Evolutionary conservation across 768 basidiomycete genomes (phyloP).

Genomic region (Hysterangium stoloniferum): DNA sequence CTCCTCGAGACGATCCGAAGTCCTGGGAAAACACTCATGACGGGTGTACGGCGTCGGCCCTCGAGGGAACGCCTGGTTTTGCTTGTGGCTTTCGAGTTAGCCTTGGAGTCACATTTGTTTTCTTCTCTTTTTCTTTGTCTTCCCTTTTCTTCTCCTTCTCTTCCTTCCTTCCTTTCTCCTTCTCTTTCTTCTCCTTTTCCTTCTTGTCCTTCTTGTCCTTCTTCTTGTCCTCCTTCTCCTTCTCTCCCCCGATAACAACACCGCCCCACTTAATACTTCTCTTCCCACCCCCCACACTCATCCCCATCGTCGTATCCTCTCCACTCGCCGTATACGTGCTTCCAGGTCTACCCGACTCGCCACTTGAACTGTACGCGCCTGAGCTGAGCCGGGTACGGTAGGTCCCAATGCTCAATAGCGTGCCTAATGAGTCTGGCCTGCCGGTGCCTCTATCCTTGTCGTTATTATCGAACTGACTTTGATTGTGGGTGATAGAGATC

Average conservation of each 20-base stretch:
- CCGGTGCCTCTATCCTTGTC: too few relatives aligned
- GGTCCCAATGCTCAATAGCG: conserved; percentile 1
- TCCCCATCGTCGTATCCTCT: conserved; percentile 31
- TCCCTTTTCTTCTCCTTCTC: conserved; percentile 1
- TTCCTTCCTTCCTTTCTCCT: neutral
- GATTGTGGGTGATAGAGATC: too few relatives aligned
- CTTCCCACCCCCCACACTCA: too few relatives aligned
- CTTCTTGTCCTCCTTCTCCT: conserved; percentile 19
- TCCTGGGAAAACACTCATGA: conserved; percentile 56
- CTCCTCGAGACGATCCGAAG: too few relatives aligned
- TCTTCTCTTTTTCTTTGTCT: conserved; percentile 17
- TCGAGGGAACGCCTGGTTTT: conserved; percentile 27
- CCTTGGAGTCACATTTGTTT: too few relatives aligned
- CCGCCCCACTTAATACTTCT: conserved; percentile 21
- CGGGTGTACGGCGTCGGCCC: conserved; percentile 43
- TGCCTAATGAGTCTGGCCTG: neutral
- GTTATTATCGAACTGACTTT: too few relatives aligned
- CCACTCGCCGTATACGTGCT: conserved; percentile 10
- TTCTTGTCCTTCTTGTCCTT: conserved; percentile 24
- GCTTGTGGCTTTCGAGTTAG: conserved; percentile 20
- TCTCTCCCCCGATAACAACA: conserved; percentile 11
- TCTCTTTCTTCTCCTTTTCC: conserved; percentile 20
- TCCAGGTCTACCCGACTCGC: neutral
- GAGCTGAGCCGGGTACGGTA: too few relatives aligned
- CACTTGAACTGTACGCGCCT: neutral